Percentiles rank a stretch among this genome's conserved stretches.
Conservation (phyloP, 371 early-diverging fungal genomes). For the Mucor racemosus region DNA sequence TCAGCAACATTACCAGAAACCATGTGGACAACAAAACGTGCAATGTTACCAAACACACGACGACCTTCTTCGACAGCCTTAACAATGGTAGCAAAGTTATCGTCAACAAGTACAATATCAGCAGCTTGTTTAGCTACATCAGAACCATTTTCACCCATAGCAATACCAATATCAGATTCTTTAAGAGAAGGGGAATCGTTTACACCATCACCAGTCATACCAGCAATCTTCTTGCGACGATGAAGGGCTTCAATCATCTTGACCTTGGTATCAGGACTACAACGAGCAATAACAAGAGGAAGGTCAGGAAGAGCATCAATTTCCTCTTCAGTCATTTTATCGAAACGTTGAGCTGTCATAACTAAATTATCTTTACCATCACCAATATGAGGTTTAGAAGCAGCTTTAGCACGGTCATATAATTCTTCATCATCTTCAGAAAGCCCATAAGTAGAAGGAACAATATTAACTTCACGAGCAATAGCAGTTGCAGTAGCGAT, state of each 20-base stretch:
- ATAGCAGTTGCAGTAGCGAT: conserved; percentile 93
- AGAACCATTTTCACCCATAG: conserved; percentile 91
- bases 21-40: conserved; percentile 90
- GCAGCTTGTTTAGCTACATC: conserved; percentile 93
- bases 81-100: conserved; percentile 88
- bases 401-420: conserved; percentile 13
- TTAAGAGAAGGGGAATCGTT: conserved; percentile 94
- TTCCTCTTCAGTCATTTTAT: conserved; percentile 78
- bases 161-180: conserved; percentile 90
- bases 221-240: conserved; percentile 69
- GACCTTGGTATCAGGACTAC: conserved; percentile 95
- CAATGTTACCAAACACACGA: conserved; percentile 89
- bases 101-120: conserved; percentile 88
- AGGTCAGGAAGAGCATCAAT: conserved; percentile 80
- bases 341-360: conserved; percentile 88
- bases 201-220: conserved; percentile 93
- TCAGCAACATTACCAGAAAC: conserved; percentile 86
- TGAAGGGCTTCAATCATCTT: conserved; percentile 96
- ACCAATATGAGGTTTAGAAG: conserved; percentile 31
- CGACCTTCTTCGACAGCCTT: conserved; percentile 84
- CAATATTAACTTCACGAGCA: conserved; percentile 88
- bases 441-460: conserved; percentile 59
- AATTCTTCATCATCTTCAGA: conserved; percentile 16
- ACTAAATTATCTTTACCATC: conserved; percentile 53
- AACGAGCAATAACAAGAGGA: conserved; percentile 93